Base-by-base conservation (phyloP, 1,139 yeast genomes). In the Saccharomyces pastorianus region DNA sequence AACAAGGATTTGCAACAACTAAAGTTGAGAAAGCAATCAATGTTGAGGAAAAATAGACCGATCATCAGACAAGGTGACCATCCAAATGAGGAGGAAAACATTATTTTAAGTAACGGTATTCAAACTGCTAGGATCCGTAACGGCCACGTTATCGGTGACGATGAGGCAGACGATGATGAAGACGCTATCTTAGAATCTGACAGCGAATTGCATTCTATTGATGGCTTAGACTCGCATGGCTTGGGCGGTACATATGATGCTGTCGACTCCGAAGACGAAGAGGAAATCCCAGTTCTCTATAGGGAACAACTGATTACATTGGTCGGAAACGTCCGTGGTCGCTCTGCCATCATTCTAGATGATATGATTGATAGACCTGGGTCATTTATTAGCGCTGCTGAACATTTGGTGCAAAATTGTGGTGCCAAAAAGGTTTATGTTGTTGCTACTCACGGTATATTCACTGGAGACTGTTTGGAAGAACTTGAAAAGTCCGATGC, bases 341-440 rank as follows among this genome's bases (percentile, higher is more conserved):
- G 87, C 71, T 88, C 95, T 4, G 98, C 98, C 28, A 88, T 95
- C 63, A 88, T 95, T 56, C 77, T 95, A 59, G 99, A 95, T 72
- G 99, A 95, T 70, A 88, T 93, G 95, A 85, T 95, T 63, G 99
- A 93, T 68, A 88, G 95, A 69, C 96, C 97, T 49, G 85, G 85
- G 59, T 84, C 96, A 13, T 91, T 90, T 69, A 86, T 95, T 61
- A 93, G 97, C 46, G 99, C 99, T 49, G 99, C 99, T 28, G 98
- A 95, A 73, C 99, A 93, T 73, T 83, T 95, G 69, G 81, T 95
- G 63, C 77, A 88, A 71, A 90, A 90, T 72, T 91, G 99, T 74
- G 98, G 98, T 56, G 99, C 99, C 57, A 85, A 84, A 64, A 79
- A 83, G 51, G 97, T 95, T 42, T 89, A 88, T 64, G 84, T 93